Evolutionary conservation across 345 rosid genomes (phyloP), one percentile per base, ranked within the genome.

Genomic region (Limnanthes douglasii): DNA sequence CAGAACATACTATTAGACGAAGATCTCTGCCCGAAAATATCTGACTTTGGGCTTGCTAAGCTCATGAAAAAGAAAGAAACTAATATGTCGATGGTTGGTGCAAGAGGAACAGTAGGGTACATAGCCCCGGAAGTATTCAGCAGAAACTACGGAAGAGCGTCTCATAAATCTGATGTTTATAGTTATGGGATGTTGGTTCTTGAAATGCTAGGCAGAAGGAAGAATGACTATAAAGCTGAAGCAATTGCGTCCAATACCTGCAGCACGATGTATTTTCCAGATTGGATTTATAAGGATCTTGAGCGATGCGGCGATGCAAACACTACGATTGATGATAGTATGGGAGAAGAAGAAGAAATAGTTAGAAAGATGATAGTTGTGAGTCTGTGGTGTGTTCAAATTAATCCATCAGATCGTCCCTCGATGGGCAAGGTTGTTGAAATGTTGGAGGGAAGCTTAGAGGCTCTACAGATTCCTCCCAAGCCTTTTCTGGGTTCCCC

Each of bases 21-120:
- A 39, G 48, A 64, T 0, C 64, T 60, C n/a, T 37, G 51, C 13
- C 69, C 74, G 0, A 66, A 70, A 26, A 70, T 66, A 4, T 61
- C 59, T 0, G 64, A 74, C 24, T 74, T 69, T 0, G 70, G 72
- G 4, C 63, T 74, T 0, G 59, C 78, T 2, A 69, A 64, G 45
- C 39, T 55, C 1, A 56, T 64, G 26, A 41, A 37, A 0, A 35
- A 26, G 3, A 57, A 51, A 2, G 71, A 54, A 11, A 68, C 65
- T 7, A 16, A 31, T 1, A 42, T 69, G 11, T 62, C 72, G 0
- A 23, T 54, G 56, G 0, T 39, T 11, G 51, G 39, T 0, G 47
- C 35, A 1, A 35, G 54, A 41, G 66, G 69, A 3, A 65, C 69
- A 0, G 2, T 14, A 3, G 66, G 69, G 2, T 69, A 69, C 19